phyloP scores from a whole-genome alignment of 495 filamentous ascomycete species.

The Astrocystis sublimbata region DNA sequence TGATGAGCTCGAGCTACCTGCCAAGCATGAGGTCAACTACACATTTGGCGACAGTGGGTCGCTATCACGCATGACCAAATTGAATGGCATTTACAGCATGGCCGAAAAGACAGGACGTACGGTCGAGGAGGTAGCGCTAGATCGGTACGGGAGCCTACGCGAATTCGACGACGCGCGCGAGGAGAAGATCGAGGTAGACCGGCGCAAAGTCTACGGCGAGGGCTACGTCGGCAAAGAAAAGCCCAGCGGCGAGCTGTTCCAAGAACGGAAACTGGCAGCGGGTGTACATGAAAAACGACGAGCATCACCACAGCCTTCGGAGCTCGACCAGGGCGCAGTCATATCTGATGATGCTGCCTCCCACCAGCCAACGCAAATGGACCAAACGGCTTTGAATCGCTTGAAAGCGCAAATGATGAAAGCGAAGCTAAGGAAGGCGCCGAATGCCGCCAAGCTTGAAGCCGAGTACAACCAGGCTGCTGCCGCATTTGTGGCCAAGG shows the following conservation, averaged over 20 bases:
- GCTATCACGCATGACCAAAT: conserved; percentile 92
- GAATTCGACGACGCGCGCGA: conserved; percentile 93
- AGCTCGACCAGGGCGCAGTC: conserved; percentile 43
- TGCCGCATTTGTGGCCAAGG: conserved; percentile 49
- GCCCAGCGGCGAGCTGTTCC: conserved; percentile 82
- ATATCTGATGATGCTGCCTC: conserved; percentile 45
- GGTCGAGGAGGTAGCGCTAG: conserved; percentile 78
- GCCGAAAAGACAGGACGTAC: conserved; percentile 69
- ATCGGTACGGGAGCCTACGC: conserved; percentile 77
- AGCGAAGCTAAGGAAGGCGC: conserved; percentile 75
- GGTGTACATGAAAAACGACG: conserved; percentile 51
- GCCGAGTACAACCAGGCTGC: conserved; percentile 77
- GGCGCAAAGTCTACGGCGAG: conserved; percentile 79
- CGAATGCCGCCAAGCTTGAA: conserved; percentile 78
- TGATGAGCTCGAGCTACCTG: conserved; percentile 48
- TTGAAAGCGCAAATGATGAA: conserved; percentile 93
- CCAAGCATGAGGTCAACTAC: conserved; percentile 71
- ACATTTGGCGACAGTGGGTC: conserved; percentile 88
- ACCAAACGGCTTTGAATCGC: conserved; percentile 80
- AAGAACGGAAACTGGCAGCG: conserved; percentile 56
- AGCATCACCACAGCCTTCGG: conserved; percentile 35
- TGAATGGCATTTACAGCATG: conserved; percentile 80
- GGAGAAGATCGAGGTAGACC: conserved; percentile 89
- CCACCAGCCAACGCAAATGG: conserved; percentile 52
- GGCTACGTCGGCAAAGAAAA: conserved; percentile 86